Percentiles rank a stretch among this genome's conserved stretches.
Evolutionary conservation across 768 basidiomycete genomes (phyloP).

Genomic region (Austroboletus eburneus): DNA sequence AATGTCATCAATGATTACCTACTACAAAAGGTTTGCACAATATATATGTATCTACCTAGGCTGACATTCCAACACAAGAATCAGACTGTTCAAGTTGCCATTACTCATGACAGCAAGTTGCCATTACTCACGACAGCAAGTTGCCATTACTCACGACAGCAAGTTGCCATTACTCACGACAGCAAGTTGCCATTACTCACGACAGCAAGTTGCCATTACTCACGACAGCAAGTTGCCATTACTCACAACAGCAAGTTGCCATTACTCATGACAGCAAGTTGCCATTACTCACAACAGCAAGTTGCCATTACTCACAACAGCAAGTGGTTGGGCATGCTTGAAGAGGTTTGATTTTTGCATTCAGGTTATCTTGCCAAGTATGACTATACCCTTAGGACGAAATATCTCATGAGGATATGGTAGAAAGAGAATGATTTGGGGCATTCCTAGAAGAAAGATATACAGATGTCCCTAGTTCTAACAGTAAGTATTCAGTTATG

Average conservation of each 20-base stretch:
- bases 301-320: slow-evolving; percentile 10
- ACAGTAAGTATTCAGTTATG: no score
- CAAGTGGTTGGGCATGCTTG: slow-evolving; percentile 8
- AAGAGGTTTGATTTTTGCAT: background rate
- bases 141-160: no score
- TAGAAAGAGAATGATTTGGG: background rate
- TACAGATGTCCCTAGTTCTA: no score
- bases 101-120: slow-evolving; percentile 10
- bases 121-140: no score
- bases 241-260: no score
- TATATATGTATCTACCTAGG: background rate
- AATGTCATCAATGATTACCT: slow-evolving; percentile 8
- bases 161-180: no score
- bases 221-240: no score
- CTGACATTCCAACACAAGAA: background rate
- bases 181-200: no score
- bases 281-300: no score
- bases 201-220: no score
- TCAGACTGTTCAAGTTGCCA: background rate
- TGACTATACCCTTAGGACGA: background rate
- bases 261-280: no score
- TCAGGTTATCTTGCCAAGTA: background rate
- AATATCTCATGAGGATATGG: background rate
- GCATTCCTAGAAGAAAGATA: background rate
- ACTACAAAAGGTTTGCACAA: slow-evolving; percentile 4